Evolutionary conservation across 2,329 filamentous ascomycete species (phyloP).

Genomic region (Penicillium psychrosexuale): DNA sequence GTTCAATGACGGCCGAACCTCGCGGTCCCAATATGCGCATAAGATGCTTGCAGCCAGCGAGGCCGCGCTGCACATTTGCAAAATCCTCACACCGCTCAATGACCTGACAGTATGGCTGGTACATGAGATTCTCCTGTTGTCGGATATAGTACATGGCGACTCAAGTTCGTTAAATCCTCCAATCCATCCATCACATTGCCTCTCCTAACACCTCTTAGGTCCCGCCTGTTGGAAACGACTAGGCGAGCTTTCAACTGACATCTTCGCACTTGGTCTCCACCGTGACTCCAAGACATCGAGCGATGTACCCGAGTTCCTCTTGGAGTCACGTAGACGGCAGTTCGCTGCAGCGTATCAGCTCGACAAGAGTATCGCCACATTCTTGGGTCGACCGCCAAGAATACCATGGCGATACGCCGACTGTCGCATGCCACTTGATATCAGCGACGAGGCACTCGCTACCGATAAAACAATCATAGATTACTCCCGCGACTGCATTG

Average conservation of each 20-base stretch:
- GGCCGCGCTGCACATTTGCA: constrained; percentile 37
- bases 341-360: constrained; percentile 29
- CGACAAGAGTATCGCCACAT: constrained; percentile 30
- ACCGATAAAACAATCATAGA: constrained; percentile 4
- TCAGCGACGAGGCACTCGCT: constrained; percentile 21
- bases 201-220: constrained; percentile 11
- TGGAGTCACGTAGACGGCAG: constrained; percentile 24
- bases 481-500: constrained; percentile 9
- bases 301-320: constrained; percentile 20
- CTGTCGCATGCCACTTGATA: constrained; percentile 24
- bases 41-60: constrained; percentile 36
- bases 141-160: constrained; percentile 36
- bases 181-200: neutral
- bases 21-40: constrained; percentile 19
- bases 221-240: constrained; percentile 26
- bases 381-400: constrained; percentile 27
- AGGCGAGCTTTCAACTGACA: constrained; percentile 27
- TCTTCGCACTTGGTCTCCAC: constrained; percentile 29
- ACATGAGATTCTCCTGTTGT: constrained; percentile 37
- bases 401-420: constrained; percentile 25
- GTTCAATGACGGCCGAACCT: constrained; percentile 5
- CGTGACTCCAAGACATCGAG: constrained; percentile 17
- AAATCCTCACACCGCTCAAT: constrained; percentile 38
- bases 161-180: constrained; percentile 28
- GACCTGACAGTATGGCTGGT: constrained; percentile 35